These are phyloP conservation scores for Schizophyllum commune DNA, from an alignment of 1,284 basidiomycete genomes.

Conservation along the genomic window DNA sequence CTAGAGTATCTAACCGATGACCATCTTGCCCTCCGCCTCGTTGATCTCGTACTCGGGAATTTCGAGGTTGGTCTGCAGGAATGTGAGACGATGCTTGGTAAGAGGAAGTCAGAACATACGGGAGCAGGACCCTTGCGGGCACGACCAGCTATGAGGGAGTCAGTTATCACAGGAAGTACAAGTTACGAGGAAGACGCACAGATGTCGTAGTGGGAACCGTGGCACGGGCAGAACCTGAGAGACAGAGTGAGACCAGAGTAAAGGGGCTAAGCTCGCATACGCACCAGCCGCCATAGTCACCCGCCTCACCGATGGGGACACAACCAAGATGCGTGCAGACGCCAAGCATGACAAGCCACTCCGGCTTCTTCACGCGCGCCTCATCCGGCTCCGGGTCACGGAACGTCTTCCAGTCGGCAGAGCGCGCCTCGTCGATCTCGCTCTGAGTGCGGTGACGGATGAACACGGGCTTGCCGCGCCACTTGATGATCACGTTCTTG, in stretches of 20 bases:
- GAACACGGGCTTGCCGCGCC: slow-evolving; percentile 99
- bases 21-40: slow-evolving; percentile 81
- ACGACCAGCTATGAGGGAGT: slow-evolving; percentile 63
- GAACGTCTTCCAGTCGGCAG: slow-evolving; percentile 77
- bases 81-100: neutral
- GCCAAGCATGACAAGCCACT: slow-evolving; percentile 97
- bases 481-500: slow-evolving; percentile 97
- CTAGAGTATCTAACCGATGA: slow-evolving; percentile 71
- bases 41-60: slow-evolving; percentile 84
- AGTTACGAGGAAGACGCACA: slow-evolving; percentile 38
- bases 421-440: slow-evolving; percentile 93
- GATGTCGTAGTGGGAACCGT: slow-evolving; percentile 98
- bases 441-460: slow-evolving; percentile 91
- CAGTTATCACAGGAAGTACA: slow-evolving; percentile 5
- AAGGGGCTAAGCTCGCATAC: slow-evolving; percentile 20
- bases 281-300: slow-evolving; percentile 95
- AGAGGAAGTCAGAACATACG: slow-evolving; percentile 33
- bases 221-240: slow-evolving; percentile 88
- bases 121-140: slow-evolving; percentile 93
- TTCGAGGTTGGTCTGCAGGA: slow-evolving; percentile 81
- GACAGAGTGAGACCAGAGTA: slow-evolving; percentile 8
- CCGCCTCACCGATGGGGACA: slow-evolving; percentile 97
- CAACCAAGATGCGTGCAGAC: slow-evolving; percentile 99
- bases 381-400: slow-evolving; percentile 93
- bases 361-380: slow-evolving; percentile 86